Conservation (phyloP, 106 monocot species). For the Dendrobium nobile region DNA sequence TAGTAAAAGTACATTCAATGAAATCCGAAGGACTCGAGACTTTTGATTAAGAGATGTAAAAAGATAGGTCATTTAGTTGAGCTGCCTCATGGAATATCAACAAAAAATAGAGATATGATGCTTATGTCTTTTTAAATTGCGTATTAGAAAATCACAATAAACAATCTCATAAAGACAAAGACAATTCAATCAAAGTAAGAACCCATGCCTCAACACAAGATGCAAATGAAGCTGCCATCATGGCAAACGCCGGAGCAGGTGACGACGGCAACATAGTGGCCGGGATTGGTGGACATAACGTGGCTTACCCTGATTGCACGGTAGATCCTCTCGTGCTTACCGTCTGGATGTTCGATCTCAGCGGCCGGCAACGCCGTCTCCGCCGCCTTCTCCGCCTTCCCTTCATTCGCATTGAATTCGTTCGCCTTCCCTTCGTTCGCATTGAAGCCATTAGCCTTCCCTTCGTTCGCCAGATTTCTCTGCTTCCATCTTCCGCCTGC, state of each 20-base stretch:
- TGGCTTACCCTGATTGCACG: slow-evolving; percentile 22
- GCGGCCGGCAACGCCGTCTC: too few relatives aligned
- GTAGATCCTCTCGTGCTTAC: slow-evolving; percentile 19
- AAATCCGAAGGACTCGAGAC: too few relatives aligned
- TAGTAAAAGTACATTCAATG: too few relatives aligned
- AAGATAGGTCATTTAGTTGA: too few relatives aligned
- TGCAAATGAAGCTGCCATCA: slow-evolving; percentile 94
- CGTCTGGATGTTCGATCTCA: not conserved
- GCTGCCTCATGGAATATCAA: not conserved
- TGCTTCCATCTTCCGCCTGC: not conserved
- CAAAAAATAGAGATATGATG: not conserved
- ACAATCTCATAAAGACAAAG: not conserved
- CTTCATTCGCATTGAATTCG: not conserved
- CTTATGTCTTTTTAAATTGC: not conserved
- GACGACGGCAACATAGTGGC: slow-evolving; percentile 40
- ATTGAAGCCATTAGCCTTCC: too few relatives aligned
- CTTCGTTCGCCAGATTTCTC: too few relatives aligned
- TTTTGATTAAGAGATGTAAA: too few relatives aligned
- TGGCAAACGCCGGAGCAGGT: slow-evolving; percentile 38
- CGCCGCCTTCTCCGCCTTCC: too few relatives aligned
- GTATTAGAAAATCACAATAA: not conserved
- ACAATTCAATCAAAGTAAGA: not conserved
- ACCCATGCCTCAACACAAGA: slow-evolving; percentile 66
- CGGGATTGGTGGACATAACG: slow-evolving; percentile 35
- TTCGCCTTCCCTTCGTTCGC: too few relatives aligned